Evolutionary conservation across 345 rosid species (phyloP).

Genomic region (Bruguiera sexangula): DNA sequence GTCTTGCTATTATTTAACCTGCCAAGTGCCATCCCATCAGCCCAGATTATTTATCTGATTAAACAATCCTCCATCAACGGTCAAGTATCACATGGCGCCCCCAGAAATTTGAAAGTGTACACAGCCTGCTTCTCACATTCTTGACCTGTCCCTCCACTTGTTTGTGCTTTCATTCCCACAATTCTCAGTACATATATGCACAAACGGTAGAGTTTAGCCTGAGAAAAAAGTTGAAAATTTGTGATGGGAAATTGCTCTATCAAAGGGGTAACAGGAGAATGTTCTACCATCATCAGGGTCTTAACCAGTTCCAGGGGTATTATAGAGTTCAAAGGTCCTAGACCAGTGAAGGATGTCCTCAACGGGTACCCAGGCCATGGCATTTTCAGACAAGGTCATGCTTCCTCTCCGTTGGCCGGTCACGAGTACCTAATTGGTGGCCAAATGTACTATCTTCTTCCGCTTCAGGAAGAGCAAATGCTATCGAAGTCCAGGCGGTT

Average conservation of each 20-base stretch:
- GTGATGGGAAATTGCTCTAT: slow-evolving; percentile 61
- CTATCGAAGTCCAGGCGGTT: not conserved
- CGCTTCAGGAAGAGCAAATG: slow-evolving; percentile 19
- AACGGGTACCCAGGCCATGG: slow-evolving; percentile 36
- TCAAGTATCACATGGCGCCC: slow-evolving; percentile 44
- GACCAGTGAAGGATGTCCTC: slow-evolving; percentile 38
- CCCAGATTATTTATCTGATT: not conserved
- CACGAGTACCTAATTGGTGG: slow-evolving; percentile 36
- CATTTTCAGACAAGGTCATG: slow-evolving; percentile 32
- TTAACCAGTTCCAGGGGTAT: slow-evolving; percentile 34
- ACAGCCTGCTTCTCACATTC: slow-evolving; percentile 16
- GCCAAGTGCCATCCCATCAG: too few species aligned
- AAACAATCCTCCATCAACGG: slow-evolving; percentile 27
- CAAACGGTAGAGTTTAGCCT: not conserved
- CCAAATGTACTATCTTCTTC: slow-evolving; percentile 50
- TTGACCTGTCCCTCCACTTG: slow-evolving; percentile 23
- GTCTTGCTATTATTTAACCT: too few species aligned
- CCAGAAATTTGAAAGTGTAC: slow-evolving; percentile 12
- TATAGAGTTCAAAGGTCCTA: slow-evolving; percentile 39
- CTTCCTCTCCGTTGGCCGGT: slow-evolving; percentile 28
- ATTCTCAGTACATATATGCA: not conserved
- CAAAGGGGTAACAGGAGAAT: slow-evolving; percentile 27
- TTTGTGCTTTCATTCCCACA: not conserved
- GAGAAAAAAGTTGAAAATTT: not conserved
- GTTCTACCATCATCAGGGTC: slow-evolving; percentile 26